These are phyloP conservation scores for Colletotrichum sp. DNA, from an alignment of 2,329 filamentous ascomycete genomes.

Conservation along the genomic window DNA sequence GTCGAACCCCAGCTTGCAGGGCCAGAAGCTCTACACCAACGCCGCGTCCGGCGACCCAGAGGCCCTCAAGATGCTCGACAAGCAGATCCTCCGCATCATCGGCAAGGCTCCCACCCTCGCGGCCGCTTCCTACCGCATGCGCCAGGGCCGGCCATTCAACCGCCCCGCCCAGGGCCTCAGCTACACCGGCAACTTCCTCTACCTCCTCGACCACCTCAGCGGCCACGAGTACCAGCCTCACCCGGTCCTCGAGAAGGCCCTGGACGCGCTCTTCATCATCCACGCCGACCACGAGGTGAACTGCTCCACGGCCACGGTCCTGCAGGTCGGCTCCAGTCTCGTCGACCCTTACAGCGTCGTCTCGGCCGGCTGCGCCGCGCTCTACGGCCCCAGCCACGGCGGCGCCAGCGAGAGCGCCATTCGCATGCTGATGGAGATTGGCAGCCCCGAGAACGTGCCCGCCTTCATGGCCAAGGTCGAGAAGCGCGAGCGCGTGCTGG, in stretches of 20 bases:
- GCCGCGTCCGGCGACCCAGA: constrained; percentile 44
- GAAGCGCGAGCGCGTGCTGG: constrained; percentile 53
- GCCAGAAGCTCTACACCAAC: constrained; percentile 53
- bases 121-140: constrained; percentile 56
- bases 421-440: constrained; percentile 56
- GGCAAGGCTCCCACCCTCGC: constrained; percentile 55
- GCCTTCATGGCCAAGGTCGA: constrained; percentile 55
- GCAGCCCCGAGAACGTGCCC: constrained; percentile 53
- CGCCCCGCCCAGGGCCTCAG: constrained; percentile 49
- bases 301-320: constrained; percentile 58
- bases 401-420: constrained; percentile 64
- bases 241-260: constrained; percentile 51
- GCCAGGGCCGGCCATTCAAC: constrained; percentile 55
- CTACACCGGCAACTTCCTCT: constrained; percentile 60
- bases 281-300: constrained; percentile 65
- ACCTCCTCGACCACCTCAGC: constrained; percentile 56
- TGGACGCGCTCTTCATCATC: constrained; percentile 59
- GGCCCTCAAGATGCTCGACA: constrained; percentile 49
- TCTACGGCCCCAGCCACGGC: constrained; percentile 62
- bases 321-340: constrained; percentile 60
- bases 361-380: constrained; percentile 54
- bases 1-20: constrained; percentile 52
- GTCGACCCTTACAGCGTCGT: constrained; percentile 61
- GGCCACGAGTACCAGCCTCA: constrained; percentile 51
- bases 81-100: constrained; percentile 56